Evolutionary conservation across 768 basidiomycete species (phyloP).

Genomic region (Hypsizygus marmoreus): DNA sequence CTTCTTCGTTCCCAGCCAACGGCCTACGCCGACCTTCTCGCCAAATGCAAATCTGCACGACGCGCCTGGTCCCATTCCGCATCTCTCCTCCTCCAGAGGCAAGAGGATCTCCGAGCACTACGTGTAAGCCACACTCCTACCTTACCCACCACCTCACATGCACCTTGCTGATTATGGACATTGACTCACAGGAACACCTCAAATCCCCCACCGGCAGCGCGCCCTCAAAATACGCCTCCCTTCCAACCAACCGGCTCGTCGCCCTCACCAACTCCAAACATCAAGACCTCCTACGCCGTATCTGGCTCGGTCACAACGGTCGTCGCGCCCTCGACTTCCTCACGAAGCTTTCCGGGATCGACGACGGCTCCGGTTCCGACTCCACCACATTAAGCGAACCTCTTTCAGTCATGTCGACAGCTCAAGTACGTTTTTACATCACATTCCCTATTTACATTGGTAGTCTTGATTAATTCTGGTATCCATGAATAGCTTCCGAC

Average conservation of each 20-base stretch:
- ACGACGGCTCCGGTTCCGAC: no score
- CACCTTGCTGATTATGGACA: not conserved
- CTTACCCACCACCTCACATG: not conserved
- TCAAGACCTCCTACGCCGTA: constrained; percentile 20
- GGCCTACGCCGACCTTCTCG: constrained; percentile 34
- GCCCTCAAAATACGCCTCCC: constrained; percentile 22
- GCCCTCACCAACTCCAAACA: constrained; percentile 33
- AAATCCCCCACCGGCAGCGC: not conserved
- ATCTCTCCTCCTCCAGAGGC: constrained; percentile 31
- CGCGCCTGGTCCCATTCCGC: constrained; percentile 40
- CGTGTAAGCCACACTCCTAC: constrained; percentile 21
- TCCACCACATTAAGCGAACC: no score
- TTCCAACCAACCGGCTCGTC: constrained; percentile 31
- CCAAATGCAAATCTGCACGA: constrained; percentile 29
- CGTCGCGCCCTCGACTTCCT: constrained; percentile 27
- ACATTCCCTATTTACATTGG: no score
- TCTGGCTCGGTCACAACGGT: constrained; percentile 29
- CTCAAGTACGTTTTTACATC: no score
- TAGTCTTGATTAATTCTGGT: not conserved
- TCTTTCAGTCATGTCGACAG: no score
- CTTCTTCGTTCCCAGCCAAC: constrained; percentile 33
- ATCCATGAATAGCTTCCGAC: no score
- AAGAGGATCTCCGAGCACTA: constrained; percentile 31
- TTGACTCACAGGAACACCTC: constrained; percentile 8
- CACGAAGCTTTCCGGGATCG: constrained; percentile 29